Evolutionary conservation across 116 monocot genomes (phyloP).

Genomic region (Posidonia oceanica): DNA sequence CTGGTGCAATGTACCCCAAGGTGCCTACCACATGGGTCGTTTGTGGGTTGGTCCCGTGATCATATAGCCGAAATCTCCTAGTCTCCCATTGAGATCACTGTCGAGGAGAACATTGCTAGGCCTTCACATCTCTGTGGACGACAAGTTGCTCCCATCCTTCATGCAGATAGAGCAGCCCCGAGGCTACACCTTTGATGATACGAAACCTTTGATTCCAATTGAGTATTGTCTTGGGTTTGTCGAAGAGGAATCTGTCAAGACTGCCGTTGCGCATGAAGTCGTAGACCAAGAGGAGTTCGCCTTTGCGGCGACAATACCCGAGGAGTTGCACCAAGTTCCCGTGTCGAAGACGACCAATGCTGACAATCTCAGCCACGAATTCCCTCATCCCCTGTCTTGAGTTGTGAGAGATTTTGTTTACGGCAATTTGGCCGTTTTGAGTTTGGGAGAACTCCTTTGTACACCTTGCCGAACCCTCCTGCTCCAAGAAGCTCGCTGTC

Average conservation of each 20-base stretch:
- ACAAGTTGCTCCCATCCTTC: conserved; percentile 45
- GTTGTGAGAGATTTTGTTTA: conserved; percentile 17
- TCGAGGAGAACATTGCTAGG: conserved; percentile 14
- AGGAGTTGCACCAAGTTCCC: conserved; percentile 43
- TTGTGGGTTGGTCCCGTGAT: conserved; percentile 9
- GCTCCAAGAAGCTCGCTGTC: conserved; percentile 26
- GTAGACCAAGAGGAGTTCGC: conserved; percentile 28
- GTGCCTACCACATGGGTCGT: conserved; percentile 16
- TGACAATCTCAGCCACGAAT: conserved; percentile 25
- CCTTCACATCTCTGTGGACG: conserved; percentile 21
- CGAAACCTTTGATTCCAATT: conserved; percentile 26
- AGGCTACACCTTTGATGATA: conserved; percentile 41
- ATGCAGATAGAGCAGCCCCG: conserved; percentile 38
- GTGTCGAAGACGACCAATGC: conserved; percentile 32
- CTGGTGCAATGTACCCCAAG: conserved; percentile 16
- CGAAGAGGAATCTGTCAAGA: conserved; percentile 28
- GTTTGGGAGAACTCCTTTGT: conserved; percentile 25
- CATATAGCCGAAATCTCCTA: conserved; percentile 17
- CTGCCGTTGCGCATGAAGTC: conserved; percentile 35
- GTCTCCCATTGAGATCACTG: conserved; percentile 6
- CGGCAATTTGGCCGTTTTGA: conserved; percentile 15
- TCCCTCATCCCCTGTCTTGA: conserved; percentile 19
- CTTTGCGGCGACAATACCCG: conserved; percentile 38
- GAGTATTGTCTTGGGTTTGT: conserved; percentile 1
- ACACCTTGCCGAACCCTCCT: conserved; percentile 45